Conservation (phyloP, 2,329 filamentous ascomycete species). For the Boeremia exigua region DNA sequence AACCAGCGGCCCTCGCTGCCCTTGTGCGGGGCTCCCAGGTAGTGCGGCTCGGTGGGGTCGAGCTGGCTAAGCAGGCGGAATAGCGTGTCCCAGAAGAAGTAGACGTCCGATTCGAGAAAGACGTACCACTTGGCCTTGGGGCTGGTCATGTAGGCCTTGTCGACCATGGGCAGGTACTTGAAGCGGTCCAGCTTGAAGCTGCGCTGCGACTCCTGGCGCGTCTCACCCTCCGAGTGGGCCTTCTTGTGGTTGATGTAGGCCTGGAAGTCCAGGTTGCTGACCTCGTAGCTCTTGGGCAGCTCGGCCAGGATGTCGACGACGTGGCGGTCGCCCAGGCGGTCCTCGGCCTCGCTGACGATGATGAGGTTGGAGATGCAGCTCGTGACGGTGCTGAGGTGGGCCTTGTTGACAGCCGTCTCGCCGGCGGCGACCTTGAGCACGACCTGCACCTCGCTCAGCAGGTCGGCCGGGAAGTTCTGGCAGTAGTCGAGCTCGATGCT, state of each 20-base stretch:
- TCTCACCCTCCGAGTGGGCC: slow-evolving; percentile 45
- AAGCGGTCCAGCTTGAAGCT: slow-evolving; percentile 65
- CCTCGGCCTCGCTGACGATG: slow-evolving; percentile 66
- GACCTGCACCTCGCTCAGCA: slow-evolving; percentile 53
- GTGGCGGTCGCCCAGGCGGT: slow-evolving; percentile 58
- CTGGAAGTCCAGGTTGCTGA: slow-evolving; percentile 58
- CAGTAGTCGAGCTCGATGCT: slow-evolving; percentile 47
- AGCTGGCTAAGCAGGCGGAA: slow-evolving; percentile 51
- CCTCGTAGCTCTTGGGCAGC: slow-evolving; percentile 52
- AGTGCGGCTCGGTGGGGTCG: slow-evolving; percentile 46
- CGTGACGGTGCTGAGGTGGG: slow-evolving; percentile 60
- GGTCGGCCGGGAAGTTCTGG: slow-evolving; percentile 48
- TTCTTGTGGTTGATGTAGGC: slow-evolving; percentile 57
- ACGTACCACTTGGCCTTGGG: slow-evolving; percentile 49
- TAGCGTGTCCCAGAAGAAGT: slow-evolving; percentile 50
- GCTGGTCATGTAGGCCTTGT: slow-evolving; percentile 54
- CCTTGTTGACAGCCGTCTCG: slow-evolving; percentile 51
- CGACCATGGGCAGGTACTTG: slow-evolving; percentile 65
- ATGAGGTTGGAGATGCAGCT: slow-evolving; percentile 62
- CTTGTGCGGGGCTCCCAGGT: slow-evolving; percentile 49
- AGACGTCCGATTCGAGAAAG: slow-evolving; percentile 49
- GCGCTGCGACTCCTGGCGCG: slow-evolving; percentile 55
- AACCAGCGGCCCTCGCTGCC: slow-evolving; percentile 45
- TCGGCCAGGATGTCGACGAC: slow-evolving; percentile 57
- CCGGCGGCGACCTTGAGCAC: slow-evolving; percentile 59